A percentile compares a stretch with the other conserved stretches of the same genome.
These are phyloP conservation scores for Neoscytalidium dimidiatum DNA, from an alignment of 2,329 filamentous ascomycete genomes.

Conservation along the genomic window DNA sequence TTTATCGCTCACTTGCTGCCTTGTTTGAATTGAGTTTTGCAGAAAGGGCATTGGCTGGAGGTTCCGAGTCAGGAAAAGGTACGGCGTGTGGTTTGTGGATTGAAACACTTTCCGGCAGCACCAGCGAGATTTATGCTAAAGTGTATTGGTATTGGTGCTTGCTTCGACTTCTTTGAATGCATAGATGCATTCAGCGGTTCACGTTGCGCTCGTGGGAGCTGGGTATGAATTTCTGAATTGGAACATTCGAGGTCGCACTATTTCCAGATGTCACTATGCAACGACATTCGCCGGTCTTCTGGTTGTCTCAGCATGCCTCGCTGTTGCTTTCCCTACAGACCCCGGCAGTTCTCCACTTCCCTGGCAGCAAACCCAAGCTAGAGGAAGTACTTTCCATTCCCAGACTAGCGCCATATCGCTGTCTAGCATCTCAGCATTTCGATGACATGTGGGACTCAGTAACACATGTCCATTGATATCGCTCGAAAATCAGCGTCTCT, in stretches of 20 bases:
- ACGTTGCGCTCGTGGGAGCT: too few relatives aligned
- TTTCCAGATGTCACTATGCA: too few relatives aligned
- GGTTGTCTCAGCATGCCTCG: too few relatives aligned
- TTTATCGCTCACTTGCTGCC: neutral
- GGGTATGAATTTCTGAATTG: too few relatives aligned
- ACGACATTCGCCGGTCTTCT: too few relatives aligned
- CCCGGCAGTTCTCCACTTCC: neutral
- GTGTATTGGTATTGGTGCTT: too few relatives aligned
- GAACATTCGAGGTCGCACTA: too few relatives aligned
- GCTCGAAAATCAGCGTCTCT: neutral
- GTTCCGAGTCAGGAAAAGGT: neutral
- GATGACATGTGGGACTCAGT: neutral
- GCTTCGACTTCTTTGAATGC: too few relatives aligned
- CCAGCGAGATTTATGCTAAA: neutral
- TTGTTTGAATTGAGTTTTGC: neutral
- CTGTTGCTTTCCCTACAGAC: slow-evolving; percentile 1
- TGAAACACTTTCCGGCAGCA: neutral
- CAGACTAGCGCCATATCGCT: neutral
- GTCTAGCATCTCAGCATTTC: neutral
- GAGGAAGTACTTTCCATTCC: neutral
- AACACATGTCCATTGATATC: neutral
- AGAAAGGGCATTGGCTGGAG: neutral
- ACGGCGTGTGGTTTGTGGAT: neutral
- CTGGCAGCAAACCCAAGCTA: neutral
- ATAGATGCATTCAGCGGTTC: too few relatives aligned